phyloP scores from a whole-genome alignment of 1,139 yeast species.

The Yamadazyma diddensiae region DNA sequence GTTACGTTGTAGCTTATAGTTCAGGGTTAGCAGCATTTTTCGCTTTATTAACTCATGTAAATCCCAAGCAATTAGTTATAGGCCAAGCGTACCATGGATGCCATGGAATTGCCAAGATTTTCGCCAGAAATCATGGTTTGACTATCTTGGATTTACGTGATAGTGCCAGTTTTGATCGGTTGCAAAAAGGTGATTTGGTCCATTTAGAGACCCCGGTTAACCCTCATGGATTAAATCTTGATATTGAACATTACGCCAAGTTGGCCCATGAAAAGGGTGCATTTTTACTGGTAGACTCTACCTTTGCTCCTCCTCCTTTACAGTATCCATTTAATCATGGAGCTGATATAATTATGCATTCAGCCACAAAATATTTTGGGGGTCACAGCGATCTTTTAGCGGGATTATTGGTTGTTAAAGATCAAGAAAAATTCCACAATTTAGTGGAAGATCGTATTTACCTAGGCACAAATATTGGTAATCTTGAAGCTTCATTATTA shows the following conservation, averaged over 20 bases:
- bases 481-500: conserved; percentile 70
- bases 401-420: conserved; percentile 70
- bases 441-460: conserved; percentile 60
- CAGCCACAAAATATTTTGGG: conserved; percentile 88
- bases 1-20: conserved; percentile 62
- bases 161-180: conserved; percentile 46
- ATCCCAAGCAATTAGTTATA: conserved; percentile 73
- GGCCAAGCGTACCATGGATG: conserved; percentile 88
- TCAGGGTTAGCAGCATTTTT: conserved; percentile 81
- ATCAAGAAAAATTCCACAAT: conserved; percentile 37
- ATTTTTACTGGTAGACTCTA: conserved; percentile 69
- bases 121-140: conserved; percentile 59
- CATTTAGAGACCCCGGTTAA: conserved; percentile 88
- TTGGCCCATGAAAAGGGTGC: conserved; percentile 74
- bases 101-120: conserved; percentile 62
- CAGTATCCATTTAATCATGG: conserved; percentile 78
- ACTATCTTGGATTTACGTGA: conserved; percentile 39
- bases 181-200: conserved; percentile 68
- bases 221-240: conserved; percentile 73
- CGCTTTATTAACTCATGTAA: conserved; percentile 67
- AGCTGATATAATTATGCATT: conserved; percentile 82
- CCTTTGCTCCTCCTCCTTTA: conserved; percentile 92
- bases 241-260: conserved; percentile 59
- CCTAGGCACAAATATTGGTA: conserved; percentile 77
- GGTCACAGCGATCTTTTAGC: conserved; percentile 93